Percentiles rank a stretch among this genome's conserved stretches.
These are phyloP conservation scores for Talaromyces sp. DNA, from an alignment of 2,329 filamentous ascomycete species.

Conservation along the genomic window DNA sequence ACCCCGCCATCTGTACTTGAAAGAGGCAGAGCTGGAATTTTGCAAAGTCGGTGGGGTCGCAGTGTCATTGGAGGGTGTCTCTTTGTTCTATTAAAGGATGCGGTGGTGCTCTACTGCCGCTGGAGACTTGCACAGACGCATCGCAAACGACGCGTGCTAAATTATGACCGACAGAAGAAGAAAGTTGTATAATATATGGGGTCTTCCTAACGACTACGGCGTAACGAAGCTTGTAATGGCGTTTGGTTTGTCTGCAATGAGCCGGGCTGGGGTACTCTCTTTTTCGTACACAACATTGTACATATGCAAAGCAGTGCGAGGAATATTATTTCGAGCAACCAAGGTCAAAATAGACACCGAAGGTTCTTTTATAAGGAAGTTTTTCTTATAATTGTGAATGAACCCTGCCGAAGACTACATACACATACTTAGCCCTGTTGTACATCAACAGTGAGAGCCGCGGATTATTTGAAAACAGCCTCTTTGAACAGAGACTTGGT, in stretches of 20 bases:
- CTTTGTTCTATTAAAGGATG: slow-evolving; percentile 77
- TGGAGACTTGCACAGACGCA: slow-evolving; percentile 45
- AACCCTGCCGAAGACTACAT: not conserved
- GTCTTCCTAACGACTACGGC: slow-evolving; percentile 2
- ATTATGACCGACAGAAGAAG: slow-evolving; percentile 41
- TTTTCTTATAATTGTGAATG: too few species aligned
- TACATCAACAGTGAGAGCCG: not conserved
- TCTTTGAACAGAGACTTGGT: too few species aligned
- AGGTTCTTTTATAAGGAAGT: too few species aligned
- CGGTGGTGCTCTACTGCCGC: slow-evolving; percentile 53
- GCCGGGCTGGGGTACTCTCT: not conserved
- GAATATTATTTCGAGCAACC: not conserved
- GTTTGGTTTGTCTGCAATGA: not conserved
- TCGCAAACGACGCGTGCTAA: slow-evolving; percentile 40
- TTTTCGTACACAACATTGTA: not conserved
- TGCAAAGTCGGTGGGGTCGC: slow-evolving; percentile 82
- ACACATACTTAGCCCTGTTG: not conserved
- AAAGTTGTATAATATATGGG: slow-evolving; percentile 7
- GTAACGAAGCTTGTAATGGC: not conserved
- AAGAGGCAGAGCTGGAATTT: slow-evolving; percentile 53
- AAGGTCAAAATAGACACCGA: too few species aligned
- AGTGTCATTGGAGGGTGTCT: slow-evolving; percentile 83
- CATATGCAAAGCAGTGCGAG: not conserved
- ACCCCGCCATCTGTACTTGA: slow-evolving; percentile 34
- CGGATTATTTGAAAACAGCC: too few species aligned